phyloP scores from a whole-genome alignment of 257 asterid genomes.

The Gentiana macrophylla region DNA sequence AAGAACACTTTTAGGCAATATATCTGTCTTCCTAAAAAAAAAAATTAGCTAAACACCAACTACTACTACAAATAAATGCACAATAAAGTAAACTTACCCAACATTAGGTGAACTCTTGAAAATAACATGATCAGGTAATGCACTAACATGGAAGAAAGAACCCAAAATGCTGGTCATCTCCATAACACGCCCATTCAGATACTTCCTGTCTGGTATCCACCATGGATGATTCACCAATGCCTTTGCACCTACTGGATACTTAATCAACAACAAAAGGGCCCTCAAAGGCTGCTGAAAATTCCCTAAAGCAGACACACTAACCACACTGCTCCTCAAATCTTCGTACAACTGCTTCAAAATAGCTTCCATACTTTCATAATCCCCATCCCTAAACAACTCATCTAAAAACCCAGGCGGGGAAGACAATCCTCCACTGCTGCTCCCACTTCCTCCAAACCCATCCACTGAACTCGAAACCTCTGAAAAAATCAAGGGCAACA shows the following conservation, averaged over 20 bases:
- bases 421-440: slow-evolving; percentile 29
- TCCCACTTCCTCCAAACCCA: slow-evolving; percentile 38
- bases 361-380: slow-evolving; percentile 68
- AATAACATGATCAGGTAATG: slow-evolving; percentile 67
- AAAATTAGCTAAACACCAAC: too few relatives aligned
- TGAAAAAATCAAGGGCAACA: slow-evolving; percentile 58
- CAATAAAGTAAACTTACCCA: slow-evolving; percentile 43
- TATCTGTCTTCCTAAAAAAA: too few relatives aligned
- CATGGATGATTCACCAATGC: slow-evolving; percentile 79
- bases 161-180: slow-evolving; percentile 95
- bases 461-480: slow-evolving; percentile 47
- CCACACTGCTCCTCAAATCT: slow-evolving; percentile 81
- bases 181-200: slow-evolving; percentile 85
- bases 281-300: slow-evolving; percentile 87
- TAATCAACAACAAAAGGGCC: slow-evolving; percentile 54
- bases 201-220: slow-evolving; percentile 76
- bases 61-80: too few relatives aligned
- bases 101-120: slow-evolving; percentile 88
- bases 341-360: slow-evolving; percentile 72
- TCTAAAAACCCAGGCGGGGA: slow-evolving; percentile 68
- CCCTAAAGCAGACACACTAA: slow-evolving; percentile 82
- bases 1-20: too few relatives aligned
- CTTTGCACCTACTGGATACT: slow-evolving; percentile 66
- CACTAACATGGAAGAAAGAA: slow-evolving; percentile 91
- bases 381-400: slow-evolving; percentile 67